Evolutionary conservation across 1,284 basidiomycete genomes (phyloP).

Genomic region (Chiua sp.): DNA sequence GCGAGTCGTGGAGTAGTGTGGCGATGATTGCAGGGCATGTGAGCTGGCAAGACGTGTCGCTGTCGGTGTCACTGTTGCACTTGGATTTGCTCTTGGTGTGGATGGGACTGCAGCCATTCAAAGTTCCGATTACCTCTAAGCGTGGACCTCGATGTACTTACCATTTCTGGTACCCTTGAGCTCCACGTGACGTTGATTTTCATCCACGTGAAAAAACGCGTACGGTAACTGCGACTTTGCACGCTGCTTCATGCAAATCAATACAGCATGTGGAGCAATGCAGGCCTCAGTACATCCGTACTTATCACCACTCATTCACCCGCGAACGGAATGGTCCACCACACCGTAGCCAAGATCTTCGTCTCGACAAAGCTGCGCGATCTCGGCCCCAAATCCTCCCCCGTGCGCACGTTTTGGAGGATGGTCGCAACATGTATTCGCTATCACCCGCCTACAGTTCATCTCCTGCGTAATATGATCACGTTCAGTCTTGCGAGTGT

Average conservation of each 20-base stretch:
- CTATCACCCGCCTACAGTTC: constrained; percentile 28
- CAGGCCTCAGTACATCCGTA: constrained; percentile 33
- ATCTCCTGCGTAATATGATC: constrained; percentile 26
- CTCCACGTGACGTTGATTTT: constrained; percentile 22
- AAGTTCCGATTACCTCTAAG: background rate
- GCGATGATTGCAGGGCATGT: constrained; percentile 65
- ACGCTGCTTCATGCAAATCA: background rate
- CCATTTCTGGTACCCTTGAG: background rate
- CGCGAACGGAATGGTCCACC: constrained; percentile 35
- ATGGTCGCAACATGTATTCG: constrained; percentile 31
- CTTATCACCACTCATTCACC: constrained; percentile 26
- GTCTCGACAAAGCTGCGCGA: constrained; percentile 33
- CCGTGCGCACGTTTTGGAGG: constrained; percentile 30
- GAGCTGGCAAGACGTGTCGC: constrained; percentile 52
- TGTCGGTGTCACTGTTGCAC: constrained; percentile 51
- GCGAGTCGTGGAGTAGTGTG: constrained; percentile 78
- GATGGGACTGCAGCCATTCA: constrained; percentile 32
- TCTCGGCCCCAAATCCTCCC: constrained; percentile 30
- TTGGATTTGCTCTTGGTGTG: constrained; percentile 30
- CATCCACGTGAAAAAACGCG: constrained; percentile 29
- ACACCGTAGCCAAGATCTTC: constrained; percentile 31
- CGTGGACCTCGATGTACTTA: background rate
- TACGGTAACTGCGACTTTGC: background rate
- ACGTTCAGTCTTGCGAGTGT: constrained; percentile 36
- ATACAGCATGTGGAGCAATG: constrained; percentile 31